Evolutionary conservation across 2,329 filamentous ascomycete genomes (phyloP).

Genomic region (Phyllachora maydis): DNA sequence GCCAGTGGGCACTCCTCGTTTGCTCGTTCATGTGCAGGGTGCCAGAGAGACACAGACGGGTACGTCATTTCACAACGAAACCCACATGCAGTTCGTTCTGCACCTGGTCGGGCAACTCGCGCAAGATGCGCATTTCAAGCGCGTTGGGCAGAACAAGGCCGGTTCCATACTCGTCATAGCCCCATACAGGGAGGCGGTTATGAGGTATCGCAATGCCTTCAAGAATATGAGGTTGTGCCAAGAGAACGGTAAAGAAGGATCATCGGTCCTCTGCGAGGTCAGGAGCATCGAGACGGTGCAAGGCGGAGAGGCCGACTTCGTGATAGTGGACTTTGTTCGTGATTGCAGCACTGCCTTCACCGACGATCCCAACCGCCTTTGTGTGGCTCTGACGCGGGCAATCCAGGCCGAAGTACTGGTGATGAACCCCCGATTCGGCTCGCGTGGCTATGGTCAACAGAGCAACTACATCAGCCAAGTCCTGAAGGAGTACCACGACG

Average conservation of each 20-base stretch:
- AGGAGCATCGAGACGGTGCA: conserved; percentile 23
- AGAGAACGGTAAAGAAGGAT: too few species aligned
- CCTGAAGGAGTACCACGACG: neutral
- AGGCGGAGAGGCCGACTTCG: conserved; percentile 24
- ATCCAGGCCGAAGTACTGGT: conserved; percentile 22
- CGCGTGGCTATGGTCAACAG: neutral
- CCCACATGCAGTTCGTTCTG: neutral
- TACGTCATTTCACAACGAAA: neutral
- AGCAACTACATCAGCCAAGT: conserved; percentile 1
- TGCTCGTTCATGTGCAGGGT: neutral
- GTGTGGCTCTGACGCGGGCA: conserved; percentile 22
- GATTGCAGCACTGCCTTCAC: conserved; percentile 16
- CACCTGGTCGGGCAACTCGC: neutral
- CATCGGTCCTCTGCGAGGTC: too few species aligned
- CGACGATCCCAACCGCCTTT: conserved; percentile 20
- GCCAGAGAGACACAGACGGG: neutral
- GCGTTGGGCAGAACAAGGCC: conserved; percentile 6
- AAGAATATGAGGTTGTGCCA: conserved; percentile 7
- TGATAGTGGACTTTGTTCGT: conserved; percentile 24
- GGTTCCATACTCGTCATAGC: conserved; percentile 22
- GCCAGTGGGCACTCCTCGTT: neutral
- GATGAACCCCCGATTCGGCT: conserved; percentile 17
- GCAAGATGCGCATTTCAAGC: conserved; percentile 11
- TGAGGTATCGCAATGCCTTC: conserved; percentile 12
- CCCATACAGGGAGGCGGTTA: conserved; percentile 17